Evolutionary conservation across 2,329 filamentous ascomycete species (phyloP), one percentile per base, ranked within the genome.

Genomic region (Trichoderma sp.): DNA sequence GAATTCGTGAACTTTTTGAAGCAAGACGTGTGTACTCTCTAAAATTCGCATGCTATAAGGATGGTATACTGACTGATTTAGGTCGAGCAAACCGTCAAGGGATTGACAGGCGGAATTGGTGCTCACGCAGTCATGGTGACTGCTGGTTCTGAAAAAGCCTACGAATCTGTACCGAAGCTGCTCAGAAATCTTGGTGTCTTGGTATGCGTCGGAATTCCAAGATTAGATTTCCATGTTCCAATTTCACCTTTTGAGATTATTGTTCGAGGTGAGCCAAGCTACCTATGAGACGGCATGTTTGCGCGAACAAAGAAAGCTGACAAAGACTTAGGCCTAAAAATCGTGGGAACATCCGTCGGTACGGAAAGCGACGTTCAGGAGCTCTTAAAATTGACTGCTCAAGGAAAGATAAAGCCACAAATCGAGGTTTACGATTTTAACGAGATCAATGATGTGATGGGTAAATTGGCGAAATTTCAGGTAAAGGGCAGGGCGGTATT

Each of bases 371-470:
- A 74, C 4, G 18, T 74, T 45, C 71, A 74, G 56, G 71, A 65
- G 7, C 71, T 74, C 9, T 24, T 74, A 31, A 21, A 67, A 35
- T 7, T 74, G 71, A 62, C 71, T 21, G 62, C 45, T 6, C 16
- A 74, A n/a, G 71, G 71, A 21, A 65, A 65, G 21, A 27, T 74
- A 12, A 74, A 76, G 87, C 88, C 79, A 18, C 66, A 69, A 11
- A 69, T 69, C 6, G 66, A 69, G 29, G 21, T 69, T 1, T 59
- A 59, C 21, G 66, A 69, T 24, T 59, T 69, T 9, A 14, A 12
- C 18, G 66, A 69, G 1, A 69, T 69, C 7, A 69, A 69, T n/a
- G 29, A 59, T 16, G 66, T 69, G 11, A 69, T 69, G n/a, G 45
- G 31, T 3, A 69, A 69, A 38, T 35, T 69, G 50, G 45, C 41